These are phyloP conservation scores for Diaporthe sp. DNA, from an alignment of 2,329 filamentous ascomycete genomes.

Conservation along the genomic window DNA sequence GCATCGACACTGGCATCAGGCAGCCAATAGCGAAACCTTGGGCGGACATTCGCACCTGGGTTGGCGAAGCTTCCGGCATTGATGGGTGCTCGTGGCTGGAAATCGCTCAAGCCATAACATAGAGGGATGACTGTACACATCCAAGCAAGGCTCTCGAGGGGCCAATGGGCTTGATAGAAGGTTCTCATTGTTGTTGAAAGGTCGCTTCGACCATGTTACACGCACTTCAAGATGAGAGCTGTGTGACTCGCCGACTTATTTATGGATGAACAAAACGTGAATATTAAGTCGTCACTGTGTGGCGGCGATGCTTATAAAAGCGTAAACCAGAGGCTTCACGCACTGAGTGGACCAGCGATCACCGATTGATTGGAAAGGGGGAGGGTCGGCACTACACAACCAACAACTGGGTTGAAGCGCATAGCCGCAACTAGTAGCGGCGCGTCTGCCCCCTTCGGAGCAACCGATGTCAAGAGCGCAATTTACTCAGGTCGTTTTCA, in stretches of 20 bases:
- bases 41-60: neutral
- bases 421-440: neutral
- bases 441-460: neutral
- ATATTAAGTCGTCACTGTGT: neutral
- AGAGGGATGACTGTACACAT: neutral
- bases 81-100: neutral
- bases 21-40: slow-evolving; percentile 2
- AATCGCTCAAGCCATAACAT: neutral
- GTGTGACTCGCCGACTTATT: neutral
- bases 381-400: neutral
- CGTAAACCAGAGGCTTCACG: neutral
- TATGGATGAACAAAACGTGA: neutral
- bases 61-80: neutral
- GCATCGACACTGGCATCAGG: neutral
- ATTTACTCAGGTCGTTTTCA: neutral
- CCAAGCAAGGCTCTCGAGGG: neutral
- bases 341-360: neutral
- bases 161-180: neutral
- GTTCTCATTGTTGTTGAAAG: neutral
- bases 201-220: neutral
- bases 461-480: neutral
- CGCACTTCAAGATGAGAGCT: no score
- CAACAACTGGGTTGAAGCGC: neutral
- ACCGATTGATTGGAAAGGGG: neutral
- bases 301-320: neutral